Conservation (phyloP, 2,329 filamentous ascomycete genomes). For the Plenodomus tracheiphilus region DNA sequence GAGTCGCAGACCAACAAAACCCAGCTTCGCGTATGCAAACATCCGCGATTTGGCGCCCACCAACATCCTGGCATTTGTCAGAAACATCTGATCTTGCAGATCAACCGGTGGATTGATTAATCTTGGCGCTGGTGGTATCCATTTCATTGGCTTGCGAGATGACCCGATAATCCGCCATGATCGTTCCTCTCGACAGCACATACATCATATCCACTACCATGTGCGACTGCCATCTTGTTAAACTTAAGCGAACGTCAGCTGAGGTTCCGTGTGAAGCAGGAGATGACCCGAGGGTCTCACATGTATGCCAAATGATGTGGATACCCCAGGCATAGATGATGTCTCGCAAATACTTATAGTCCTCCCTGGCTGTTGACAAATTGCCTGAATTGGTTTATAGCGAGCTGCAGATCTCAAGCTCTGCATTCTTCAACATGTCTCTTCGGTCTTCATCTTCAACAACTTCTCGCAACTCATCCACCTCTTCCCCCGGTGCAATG, state of each 20-base stretch:
- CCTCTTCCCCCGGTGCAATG: slow-evolving; percentile 22
- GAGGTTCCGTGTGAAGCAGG: neutral
- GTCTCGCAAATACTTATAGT: slow-evolving; percentile 5
- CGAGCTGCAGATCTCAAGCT: neutral
- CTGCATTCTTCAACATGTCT: slow-evolving; percentile 13
- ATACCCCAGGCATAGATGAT: neutral
- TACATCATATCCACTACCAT: neutral
- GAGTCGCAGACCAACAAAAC: slow-evolving; percentile 2
- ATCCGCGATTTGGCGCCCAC: slow-evolving; percentile 2
- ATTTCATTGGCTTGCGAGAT: slow-evolving; percentile 12
- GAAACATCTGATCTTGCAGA: slow-evolving; percentile 2
- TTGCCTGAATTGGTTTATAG: slow-evolving; percentile 17
- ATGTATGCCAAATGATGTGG: neutral
- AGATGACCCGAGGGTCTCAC: neutral
- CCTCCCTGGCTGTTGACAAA: slow-evolving; percentile 19
- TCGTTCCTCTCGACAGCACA: slow-evolving; percentile 1
- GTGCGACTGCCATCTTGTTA: slow-evolving; percentile 3
- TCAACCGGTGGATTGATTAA: slow-evolving; percentile 1
- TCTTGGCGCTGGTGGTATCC: neutral
- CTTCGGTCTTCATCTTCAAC: slow-evolving; percentile 15
- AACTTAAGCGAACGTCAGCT: neutral
- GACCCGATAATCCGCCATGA: slow-evolving; percentile 1
- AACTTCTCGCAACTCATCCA: slow-evolving; percentile 21
- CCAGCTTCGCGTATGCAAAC: slow-evolving; percentile 2
- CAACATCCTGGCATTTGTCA: slow-evolving; percentile 23